Conservation (phyloP, 2,329 filamentous ascomycete genomes). For the Fragosphaeria purpurea region DNA sequence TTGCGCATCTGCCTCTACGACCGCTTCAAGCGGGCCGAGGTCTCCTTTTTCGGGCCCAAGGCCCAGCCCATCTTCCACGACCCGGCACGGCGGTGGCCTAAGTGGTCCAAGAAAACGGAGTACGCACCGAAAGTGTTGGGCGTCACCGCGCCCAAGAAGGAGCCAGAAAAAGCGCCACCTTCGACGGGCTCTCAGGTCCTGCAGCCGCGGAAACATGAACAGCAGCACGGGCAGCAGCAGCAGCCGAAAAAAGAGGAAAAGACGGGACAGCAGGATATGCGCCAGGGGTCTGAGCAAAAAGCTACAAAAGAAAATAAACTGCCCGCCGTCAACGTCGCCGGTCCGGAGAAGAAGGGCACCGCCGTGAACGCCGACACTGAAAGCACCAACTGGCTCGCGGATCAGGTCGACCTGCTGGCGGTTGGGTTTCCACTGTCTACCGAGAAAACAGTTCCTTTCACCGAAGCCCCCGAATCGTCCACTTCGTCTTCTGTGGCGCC, state of each 20-base stretch:
- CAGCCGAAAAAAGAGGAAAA: not conserved
- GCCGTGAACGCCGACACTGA: too few species aligned
- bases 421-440: not conserved
- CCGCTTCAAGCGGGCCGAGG: conserved; percentile 3
- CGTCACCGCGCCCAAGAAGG: not conserved
- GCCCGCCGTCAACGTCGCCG: too few species aligned
- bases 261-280: too few species aligned
- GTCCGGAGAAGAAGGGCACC: too few species aligned
- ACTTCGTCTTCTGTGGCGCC: too few species aligned
- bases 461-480: too few species aligned
- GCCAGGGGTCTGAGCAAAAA: too few species aligned
- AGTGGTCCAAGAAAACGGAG: conserved; percentile 7
- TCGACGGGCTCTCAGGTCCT: too few species aligned
- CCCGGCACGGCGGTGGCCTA: conserved; percentile 7
- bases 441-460: too few species aligned
- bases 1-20: conserved; percentile 19
- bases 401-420: conserved; percentile 3
- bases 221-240: not conserved
- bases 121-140: conserved; percentile 8
- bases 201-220: too few species aligned
- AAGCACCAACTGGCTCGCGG: too few species aligned
- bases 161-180: not conserved
- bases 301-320: too few species aligned
- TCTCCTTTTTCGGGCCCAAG: conserved; percentile 16
- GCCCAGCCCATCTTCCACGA: conserved; percentile 11